phyloP scores from a whole-genome alignment of 2,329 filamentous ascomycete genomes.

The Zymoseptoria crescenta region DNA sequence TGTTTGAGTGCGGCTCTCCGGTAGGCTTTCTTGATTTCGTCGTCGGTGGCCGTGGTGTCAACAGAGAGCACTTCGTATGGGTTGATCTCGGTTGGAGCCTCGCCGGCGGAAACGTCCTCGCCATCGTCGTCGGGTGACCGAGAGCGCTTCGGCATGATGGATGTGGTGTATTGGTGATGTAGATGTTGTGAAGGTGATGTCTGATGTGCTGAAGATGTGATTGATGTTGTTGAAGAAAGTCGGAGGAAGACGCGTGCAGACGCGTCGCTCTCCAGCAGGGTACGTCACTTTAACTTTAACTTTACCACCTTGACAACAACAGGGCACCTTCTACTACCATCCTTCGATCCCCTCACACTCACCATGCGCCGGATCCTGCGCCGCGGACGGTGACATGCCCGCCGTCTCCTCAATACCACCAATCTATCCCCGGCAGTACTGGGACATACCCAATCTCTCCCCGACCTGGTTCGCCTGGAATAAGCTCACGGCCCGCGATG shows the following conservation, averaged over 20 bases:
- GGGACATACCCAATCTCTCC: slow-evolving; percentile 39
- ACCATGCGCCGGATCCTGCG: not conserved
- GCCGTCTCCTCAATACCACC: slow-evolving; percentile 11
- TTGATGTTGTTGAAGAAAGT: not conserved
- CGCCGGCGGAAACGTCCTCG: slow-evolving; percentile 47
- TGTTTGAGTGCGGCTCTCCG: slow-evolving; percentile 80
- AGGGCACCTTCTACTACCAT: not conserved
- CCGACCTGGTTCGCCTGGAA: slow-evolving; percentile 58
- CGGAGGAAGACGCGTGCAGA: not conserved
- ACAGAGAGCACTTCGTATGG: slow-evolving; percentile 77
- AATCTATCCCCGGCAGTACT: slow-evolving; percentile 54
- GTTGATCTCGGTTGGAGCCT: slow-evolving; percentile 59
- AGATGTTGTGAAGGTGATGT: not conserved
- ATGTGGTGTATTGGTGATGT: not conserved
- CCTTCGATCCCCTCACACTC: not conserved
- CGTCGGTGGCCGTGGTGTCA: slow-evolving; percentile 56
- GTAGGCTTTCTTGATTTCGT: slow-evolving; percentile 84
- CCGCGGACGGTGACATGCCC: slow-evolving; percentile 30
- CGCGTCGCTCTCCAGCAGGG: not conserved
- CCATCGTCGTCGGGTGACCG: slow-evolving; percentile 12
- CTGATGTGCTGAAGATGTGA: not conserved
- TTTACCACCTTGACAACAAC: not conserved
- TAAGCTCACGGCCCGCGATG: slow-evolving; percentile 49
- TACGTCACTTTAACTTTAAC: not conserved
- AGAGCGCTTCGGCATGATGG: slow-evolving; percentile 11